Evolutionary conservation across 306 rosid species (phyloP), one percentile per base, ranked within the genome.

Genomic region (Datisca glomerata): DNA sequence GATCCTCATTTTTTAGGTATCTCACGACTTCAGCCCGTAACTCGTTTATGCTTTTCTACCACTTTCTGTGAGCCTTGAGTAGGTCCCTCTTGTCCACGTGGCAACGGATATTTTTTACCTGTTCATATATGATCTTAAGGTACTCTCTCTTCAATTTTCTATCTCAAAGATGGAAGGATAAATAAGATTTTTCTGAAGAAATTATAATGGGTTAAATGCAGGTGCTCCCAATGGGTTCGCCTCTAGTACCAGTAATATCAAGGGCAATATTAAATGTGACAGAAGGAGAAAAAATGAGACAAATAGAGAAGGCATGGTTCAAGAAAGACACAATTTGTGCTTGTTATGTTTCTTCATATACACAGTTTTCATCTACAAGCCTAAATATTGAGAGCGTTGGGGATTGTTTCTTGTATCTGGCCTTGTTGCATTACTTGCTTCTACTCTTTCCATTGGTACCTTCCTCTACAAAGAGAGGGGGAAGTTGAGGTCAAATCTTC

Each of bases 381-480:
- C 56, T 72, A 5, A 27, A 52, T 45, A 42, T 67, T 0, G 38
- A 51, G 4, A 67, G 68, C 45, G 67, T 67, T 50, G 71, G 71
- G 68, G 58, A 3, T 73, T 72, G 16, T 72, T 72, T 27, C 40
- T 58, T 5, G 9, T 51, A 2, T 10, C 22, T 1, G 18, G n/a
- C 9, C 0, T 5, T 11, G 36, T 39, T 36, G 36, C 34, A 2
- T 1, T 12, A 2, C 0, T 12, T 8, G 41, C 18, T 51, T 7
- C 12, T 0, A 2, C 7, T 11, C 1, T 7, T 5, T 36, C 24
- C 38, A 12, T 51, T 7, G 4, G 5, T 18, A 15, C 6, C 15
- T 51, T 51, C 24, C 24, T 37, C 4, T 24, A 15, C 2, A 40
- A 24, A 8, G 46, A 51, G 17, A 9, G 11, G 7, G 3, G 4